phyloP scores from a whole-genome alignment of 139 green algal species.

The Chloropicon primus region DNA sequence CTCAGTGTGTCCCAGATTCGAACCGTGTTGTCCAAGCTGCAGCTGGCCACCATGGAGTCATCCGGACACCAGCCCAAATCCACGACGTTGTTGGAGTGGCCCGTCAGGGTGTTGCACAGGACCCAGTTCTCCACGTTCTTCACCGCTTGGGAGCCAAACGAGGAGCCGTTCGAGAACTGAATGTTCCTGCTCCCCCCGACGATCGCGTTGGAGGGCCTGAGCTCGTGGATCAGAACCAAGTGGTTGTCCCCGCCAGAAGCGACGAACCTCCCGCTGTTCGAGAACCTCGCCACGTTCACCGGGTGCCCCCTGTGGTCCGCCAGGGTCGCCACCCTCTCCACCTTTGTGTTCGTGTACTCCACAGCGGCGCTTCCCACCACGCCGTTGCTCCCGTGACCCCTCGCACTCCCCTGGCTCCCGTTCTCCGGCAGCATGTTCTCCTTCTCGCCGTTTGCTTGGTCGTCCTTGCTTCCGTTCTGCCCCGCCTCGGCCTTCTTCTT shows the following conservation, averaged over 20 bases:
- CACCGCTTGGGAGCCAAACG: constrained; percentile 38
- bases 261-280: constrained; percentile 34
- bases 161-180: not conserved
- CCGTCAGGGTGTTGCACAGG: constrained; percentile 30
- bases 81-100: constrained; percentile 66
- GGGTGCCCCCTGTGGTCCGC: constrained; percentile 39
- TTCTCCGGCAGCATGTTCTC: not conserved
- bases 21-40: constrained; percentile 68
- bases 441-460: too few relatives aligned
- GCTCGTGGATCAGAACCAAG: constrained; percentile 31
- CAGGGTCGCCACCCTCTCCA: constrained; percentile 49
- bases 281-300: constrained; percentile 76
- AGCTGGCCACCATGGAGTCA: constrained; percentile 54
- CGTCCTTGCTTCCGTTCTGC: constrained; percentile 24
- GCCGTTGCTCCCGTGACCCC: too few relatives aligned
- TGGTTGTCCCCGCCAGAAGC: constrained; percentile 66
- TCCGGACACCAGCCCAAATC: constrained; percentile 75
- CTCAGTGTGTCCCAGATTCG: constrained; percentile 27
- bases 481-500: constrained; percentile 36
- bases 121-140: constrained; percentile 81
- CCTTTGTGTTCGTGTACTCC: not conserved
- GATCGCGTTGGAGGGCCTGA: constrained; percentile 35
- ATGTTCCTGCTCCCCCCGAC: constrained; percentile 8
- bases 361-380: too few relatives aligned
- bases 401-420: too few relatives aligned